phyloP scores from a whole-genome alignment of 2,329 filamentous ascomycete species.

The Cercospora brassicicola region DNA sequence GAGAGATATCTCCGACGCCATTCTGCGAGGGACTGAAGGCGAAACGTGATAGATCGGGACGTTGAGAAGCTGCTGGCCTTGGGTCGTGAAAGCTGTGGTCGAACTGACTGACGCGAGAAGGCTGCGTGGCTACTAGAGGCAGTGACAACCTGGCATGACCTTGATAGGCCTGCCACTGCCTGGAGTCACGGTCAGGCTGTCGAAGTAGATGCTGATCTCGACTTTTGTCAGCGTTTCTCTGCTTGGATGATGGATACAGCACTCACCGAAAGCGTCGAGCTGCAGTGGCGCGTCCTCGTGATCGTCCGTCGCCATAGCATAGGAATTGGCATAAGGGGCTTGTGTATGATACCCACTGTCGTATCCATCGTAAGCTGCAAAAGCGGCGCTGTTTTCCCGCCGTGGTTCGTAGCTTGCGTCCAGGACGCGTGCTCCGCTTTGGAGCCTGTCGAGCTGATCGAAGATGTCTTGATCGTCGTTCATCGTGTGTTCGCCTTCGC shows the following conservation, averaged over 20 bases:
- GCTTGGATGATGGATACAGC: neutral
- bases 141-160: slow-evolving; percentile 44
- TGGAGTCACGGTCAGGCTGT: slow-evolving; percentile 36
- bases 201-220: slow-evolving; percentile 42
- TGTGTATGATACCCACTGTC: neutral
- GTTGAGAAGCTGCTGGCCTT: neutral
- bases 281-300: slow-evolving; percentile 21
- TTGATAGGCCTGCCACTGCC: slow-evolving; percentile 39
- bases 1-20: slow-evolving; percentile 37
- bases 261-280: slow-evolving; percentile 54
- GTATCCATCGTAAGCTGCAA: slow-evolving; percentile 18
- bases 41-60: slow-evolving; percentile 21
- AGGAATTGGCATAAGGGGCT: neutral
- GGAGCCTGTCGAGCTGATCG: slow-evolving; percentile 33
- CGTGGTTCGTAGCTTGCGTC: slow-evolving; percentile 1
- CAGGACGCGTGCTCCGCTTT: slow-evolving; percentile 24
- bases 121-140: slow-evolving; percentile 19
- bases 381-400: slow-evolving; percentile 9
- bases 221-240: slow-evolving; percentile 17
- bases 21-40: slow-evolving; percentile 29
- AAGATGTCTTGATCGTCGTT: slow-evolving; percentile 31
- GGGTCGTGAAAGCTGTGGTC: neutral
- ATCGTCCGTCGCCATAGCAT: slow-evolving; percentile 3
- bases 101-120: neutral
- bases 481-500: neutral